Base-by-base conservation (phyloP, 2,329 filamentous ascomycete genomes). In the Geosmithia flava region DNA sequence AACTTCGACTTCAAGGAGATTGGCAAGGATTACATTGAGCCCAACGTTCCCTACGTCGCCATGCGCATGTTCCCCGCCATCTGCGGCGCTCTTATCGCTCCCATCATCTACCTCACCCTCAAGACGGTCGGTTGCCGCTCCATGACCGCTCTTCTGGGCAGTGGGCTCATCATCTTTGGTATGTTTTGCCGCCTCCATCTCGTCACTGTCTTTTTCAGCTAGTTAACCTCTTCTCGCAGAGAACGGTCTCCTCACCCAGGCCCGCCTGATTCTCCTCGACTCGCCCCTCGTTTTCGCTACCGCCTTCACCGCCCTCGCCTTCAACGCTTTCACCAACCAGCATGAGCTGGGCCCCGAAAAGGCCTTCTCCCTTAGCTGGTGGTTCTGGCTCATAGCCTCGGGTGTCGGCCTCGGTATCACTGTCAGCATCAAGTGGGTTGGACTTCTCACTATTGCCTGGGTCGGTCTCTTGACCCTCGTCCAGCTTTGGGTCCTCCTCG, bases 1-100 rank as follows among this genome's bases (percentile, higher is more conserved):
- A 76, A 88, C 53, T 98, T 98, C 64, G 93, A 97, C 66, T 98
- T 98, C 75, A 98, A 97, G 74, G 90, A 98, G 57, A 98, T 98
- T 68, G 93, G 93, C 67, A 96, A 97, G 71, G 93, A 98, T 66
- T 98, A 98, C 63, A 65, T 97, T 53, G 93, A 95, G 69, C 89
- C 93, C 3, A 81, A 82, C 47, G 93, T 98, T 48, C 93, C 93
- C 42, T 98, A 98, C 67, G 93, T 98, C 49, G 86, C 93, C 49
- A 98, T 98, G 93, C 85, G 93, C 63, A 68, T 97, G 68, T 81
- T 95, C 55, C 91, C 93, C 40, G 93, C 93, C 48, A 71, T 97
- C 54, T 84, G 89, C 57, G 93, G 93, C 62, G 83, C 97, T 51
- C 68, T 94, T 49, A 80, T 95, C 39, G 87, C 94, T 47, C 91